Conservation (phyloP, 1,284 basidiomycete species). For the Apiotrichum montevideense region DNA sequence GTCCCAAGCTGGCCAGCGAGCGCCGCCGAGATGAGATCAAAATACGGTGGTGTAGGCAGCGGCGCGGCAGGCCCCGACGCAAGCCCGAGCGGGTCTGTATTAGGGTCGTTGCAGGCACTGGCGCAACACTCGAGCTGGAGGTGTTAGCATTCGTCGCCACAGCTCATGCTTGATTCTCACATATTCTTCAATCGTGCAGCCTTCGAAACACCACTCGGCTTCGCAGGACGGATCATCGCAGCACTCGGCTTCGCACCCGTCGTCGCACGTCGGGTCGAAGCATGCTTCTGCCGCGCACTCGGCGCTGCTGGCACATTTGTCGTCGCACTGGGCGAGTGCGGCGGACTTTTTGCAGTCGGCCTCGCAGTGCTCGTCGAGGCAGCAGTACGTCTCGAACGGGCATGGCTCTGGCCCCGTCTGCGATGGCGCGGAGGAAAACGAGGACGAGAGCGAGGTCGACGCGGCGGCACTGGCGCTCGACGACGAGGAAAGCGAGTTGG, state of each 20-base stretch:
- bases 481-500: not conserved
- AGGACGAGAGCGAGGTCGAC: not conserved
- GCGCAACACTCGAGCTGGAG: conserved; percentile 37
- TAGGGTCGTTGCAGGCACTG: conserved; percentile 4
- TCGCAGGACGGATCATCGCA: conserved; percentile 22
- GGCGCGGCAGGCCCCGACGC: not conserved
- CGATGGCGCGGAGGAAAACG: not conserved
- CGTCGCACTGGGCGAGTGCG: not conserved
- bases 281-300: conserved; percentile 11
- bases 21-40: conserved; percentile 6
- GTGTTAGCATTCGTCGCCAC: not conserved
- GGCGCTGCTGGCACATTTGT: not conserved
- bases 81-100: conserved; percentile 8
- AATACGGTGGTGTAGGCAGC: not conserved
- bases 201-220: conserved; percentile 12
- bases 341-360: not conserved
- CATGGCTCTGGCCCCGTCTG: not conserved
- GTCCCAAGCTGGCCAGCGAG: not conserved
- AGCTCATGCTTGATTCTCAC: conserved; percentile 19
- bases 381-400: conserved; percentile 24
- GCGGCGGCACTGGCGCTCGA: not conserved
- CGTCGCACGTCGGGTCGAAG: conserved; percentile 8
- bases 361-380: conserved; percentile 19
- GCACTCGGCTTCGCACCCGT: conserved; percentile 1
- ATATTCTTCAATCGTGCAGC: conserved; percentile 35